phyloP scores from a whole-genome alignment of 2,329 filamentous ascomycete genomes.

The Botrytis porri region DNA sequence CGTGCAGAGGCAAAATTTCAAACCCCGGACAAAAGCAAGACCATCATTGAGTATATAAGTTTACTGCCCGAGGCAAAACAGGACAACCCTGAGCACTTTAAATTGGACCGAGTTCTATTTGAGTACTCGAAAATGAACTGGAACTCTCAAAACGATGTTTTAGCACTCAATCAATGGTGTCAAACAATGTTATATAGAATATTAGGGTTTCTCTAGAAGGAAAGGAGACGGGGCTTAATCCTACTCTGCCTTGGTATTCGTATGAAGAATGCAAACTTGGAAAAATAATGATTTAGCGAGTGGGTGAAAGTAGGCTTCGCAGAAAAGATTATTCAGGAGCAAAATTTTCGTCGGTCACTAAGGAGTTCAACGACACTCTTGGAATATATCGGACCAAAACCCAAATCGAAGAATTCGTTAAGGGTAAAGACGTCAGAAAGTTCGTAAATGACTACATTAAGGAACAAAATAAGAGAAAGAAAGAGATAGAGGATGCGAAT shows the following conservation, averaged over 20 bases:
- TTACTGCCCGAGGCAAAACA: background rate
- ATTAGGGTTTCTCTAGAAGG: background rate
- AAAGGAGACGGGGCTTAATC: fast-evolving
- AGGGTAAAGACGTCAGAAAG: background rate
- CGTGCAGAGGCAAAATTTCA: background rate
- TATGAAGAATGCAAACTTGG: background rate
- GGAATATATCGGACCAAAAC: background rate
- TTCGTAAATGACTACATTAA: background rate
- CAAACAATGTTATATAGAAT: background rate
- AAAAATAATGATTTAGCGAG: background rate
- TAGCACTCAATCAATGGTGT: background rate
- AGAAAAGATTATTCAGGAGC: background rate
- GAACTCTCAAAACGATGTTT: background rate
- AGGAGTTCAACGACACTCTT: background rate
- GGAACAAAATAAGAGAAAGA: background rate
- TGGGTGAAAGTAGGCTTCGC: background rate
- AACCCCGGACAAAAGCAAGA: background rate
- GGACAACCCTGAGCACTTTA: background rate
- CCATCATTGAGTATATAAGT: background rate
- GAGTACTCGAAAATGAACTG: background rate
- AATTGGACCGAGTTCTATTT: background rate
- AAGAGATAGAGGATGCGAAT: fast-evolving
- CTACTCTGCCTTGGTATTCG: background rate
- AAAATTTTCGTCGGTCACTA: background rate
- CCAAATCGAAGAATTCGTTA: background rate